Evolutionary conservation across 2,329 filamentous ascomycete species (phyloP), one percentile per base, ranked within the genome.

Genomic region (Beauveria caledonica): DNA sequence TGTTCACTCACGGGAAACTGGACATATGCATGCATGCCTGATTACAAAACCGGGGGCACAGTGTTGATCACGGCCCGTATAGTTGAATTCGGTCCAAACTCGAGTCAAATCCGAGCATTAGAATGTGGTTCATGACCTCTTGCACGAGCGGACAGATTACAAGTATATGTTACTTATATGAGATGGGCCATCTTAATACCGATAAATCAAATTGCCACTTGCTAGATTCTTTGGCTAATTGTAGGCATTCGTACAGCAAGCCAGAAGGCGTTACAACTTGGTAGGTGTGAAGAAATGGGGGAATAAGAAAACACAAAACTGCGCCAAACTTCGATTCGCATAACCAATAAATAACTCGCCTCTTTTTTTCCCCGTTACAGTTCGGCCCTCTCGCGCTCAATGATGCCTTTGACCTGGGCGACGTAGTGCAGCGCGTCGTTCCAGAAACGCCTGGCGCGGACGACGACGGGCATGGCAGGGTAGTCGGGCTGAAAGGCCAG

Each of bases 401-500:
- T 63, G 44, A 62, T 66, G n/a, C 66, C 66, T 60, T 70, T 67
- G 33, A 72, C 61, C 50, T 71, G 71, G 17, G 66, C 62, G 42
- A 69, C 60, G 52, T 69, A 62, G 49, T 60, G 68, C 61, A 63
- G 66, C 44, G 60, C 69, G 69, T 78, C 68, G 65, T 73, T 48
- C 74, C 76, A 71, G 3, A 72, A 59, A 15, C 62, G 66, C 4
- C 66, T 66, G 1, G 63, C 67, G 19, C 80, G 73, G 19, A 76
- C 73, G 60, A 85, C 76, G 25, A 86, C 69, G 1, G 85, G 85
- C 58, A 86, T 79, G 58, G 83, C 76, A 9, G 83, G 80, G 68
- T 87, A 85, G 64, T 86, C 82, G 60, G 81, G 77, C 27, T 84
- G 79, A 62, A 81, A 82, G 60, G 82, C 73, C 70, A 91, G 86